Percentiles rank a stretch among this genome's conserved stretches.
Conservation (phyloP, 2,329 filamentous ascomycete species). For the Ascomycota sp. region DNA sequence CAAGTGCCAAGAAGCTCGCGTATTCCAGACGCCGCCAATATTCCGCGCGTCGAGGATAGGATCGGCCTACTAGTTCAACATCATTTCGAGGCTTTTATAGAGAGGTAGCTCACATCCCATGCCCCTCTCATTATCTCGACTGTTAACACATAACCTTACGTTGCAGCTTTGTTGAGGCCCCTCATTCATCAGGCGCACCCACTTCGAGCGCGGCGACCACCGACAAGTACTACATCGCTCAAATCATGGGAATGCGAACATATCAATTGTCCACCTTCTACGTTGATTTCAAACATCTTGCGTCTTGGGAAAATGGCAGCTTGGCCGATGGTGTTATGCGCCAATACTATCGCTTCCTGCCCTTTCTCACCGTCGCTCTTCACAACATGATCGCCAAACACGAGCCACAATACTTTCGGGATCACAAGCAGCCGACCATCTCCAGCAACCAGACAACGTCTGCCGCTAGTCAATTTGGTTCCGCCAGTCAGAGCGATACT, state of each 20-base stretch:
- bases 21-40: constrained; percentile 24
- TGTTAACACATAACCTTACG: no score
- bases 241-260: constrained; percentile 57
- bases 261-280: constrained; percentile 71
- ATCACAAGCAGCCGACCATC: constrained; percentile 69
- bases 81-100: constrained; percentile 62
- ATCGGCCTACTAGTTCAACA: constrained; percentile 56
- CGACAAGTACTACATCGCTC: constrained; percentile 69
- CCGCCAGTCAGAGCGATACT: constrained; percentile 42
- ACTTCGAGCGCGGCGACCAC: constrained; percentile 51
- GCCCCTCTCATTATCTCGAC: no score
- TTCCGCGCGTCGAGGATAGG: constrained; percentile 56
- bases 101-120: constrained; percentile 29
- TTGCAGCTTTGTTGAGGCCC: constrained; percentile 45
- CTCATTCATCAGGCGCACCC: constrained; percentile 38
- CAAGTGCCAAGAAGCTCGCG: constrained; percentile 34
- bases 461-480: constrained; percentile 39
- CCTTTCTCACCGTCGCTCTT: constrained; percentile 71
- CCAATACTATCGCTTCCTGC: constrained; percentile 88
- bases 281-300: constrained; percentile 71
- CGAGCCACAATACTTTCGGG: constrained; percentile 81
- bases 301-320: constrained; percentile 54
- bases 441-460: constrained; percentile 54
- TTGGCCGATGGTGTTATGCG: constrained; percentile 71
- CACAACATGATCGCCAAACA: constrained; percentile 90